Evolutionary conservation across 2,329 filamentous ascomycete genomes (phyloP).

Genomic region (Gnomoniopsis smithogilvyi): DNA sequence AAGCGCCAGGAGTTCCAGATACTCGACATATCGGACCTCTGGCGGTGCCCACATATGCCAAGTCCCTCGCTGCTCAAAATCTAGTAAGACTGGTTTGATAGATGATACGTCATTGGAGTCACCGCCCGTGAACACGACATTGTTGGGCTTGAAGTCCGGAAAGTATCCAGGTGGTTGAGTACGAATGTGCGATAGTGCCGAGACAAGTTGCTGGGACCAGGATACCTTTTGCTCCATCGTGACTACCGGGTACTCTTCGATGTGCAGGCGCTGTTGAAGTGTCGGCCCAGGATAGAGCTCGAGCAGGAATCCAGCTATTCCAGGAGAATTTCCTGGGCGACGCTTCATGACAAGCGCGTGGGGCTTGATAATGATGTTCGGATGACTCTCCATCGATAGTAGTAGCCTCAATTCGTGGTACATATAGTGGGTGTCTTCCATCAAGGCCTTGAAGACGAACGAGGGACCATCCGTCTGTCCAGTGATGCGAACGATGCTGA

Average conservation of each 20-base stretch:
- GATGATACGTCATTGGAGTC: not conserved
- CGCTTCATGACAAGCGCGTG: not conserved
- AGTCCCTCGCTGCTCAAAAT: constrained; percentile 25
- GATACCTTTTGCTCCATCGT: not conserved
- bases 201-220: constrained; percentile 21
- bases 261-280: not conserved
- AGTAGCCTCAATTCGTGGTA: not conserved
- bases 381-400: not conserved
- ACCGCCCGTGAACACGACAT: constrained; percentile 19
- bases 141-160: constrained; percentile 25
- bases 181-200: constrained; percentile 22
- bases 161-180: constrained; percentile 18
- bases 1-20: constrained; percentile 20
- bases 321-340: not conserved
- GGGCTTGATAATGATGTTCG: not conserved
- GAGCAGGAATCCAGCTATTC: not conserved
- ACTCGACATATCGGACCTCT: constrained; percentile 24
- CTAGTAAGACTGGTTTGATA: constrained; percentile 21
- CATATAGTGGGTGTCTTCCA: not conserved
- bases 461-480: not conserved
- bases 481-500: not conserved
- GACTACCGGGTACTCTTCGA: not conserved
- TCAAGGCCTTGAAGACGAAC: not conserved
- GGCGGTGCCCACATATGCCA: constrained; percentile 26
- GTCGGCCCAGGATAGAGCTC: not conserved